Percentiles rank a stretch among this genome's conserved stretches.
phyloP scores from a whole-genome alignment of 768 basidiomycete genomes.

The Tubosaeta brunneosetosa region DNA sequence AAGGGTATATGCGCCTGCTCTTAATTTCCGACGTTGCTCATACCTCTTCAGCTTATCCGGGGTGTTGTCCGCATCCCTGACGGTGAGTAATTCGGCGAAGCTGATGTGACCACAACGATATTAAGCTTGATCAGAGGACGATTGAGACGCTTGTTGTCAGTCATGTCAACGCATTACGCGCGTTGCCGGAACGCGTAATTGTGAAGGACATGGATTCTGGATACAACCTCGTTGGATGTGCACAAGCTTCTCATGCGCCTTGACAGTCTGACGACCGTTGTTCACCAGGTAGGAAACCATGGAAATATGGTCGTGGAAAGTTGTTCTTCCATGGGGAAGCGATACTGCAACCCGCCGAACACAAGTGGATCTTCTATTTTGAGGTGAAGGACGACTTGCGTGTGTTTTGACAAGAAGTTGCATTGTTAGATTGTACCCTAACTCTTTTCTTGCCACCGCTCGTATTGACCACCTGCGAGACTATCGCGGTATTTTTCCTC shows the following conservation, averaged over 20 bases:
- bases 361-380: slow-evolving; percentile 27
- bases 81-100: slow-evolving; percentile 14
- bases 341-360: slow-evolving; percentile 17
- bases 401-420: too few species aligned
- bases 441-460: slow-evolving; percentile 68
- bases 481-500: slow-evolving; percentile 64
- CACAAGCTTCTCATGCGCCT: not conserved
- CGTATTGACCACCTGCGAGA: slow-evolving; percentile 49
- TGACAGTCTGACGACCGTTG: slow-evolving; percentile 4
- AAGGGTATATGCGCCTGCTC: slow-evolving; percentile 18
- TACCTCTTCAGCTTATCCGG: not conserved
- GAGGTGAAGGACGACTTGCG: slow-evolving; percentile 1
- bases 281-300: slow-evolving; percentile 21
- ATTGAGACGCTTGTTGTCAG: slow-evolving; percentile 23
- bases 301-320: slow-evolving; percentile 28
- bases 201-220: slow-evolving; percentile 11
- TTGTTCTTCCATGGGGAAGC: slow-evolving; percentile 19
- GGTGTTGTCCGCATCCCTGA: slow-evolving; percentile 11
- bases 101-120: not conserved
- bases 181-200: slow-evolving; percentile 14
- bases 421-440: slow-evolving; percentile 22
- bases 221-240: slow-evolving; percentile 21
- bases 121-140: slow-evolving; percentile 8
- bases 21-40: not conserved
- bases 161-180: slow-evolving; percentile 12